Conservation (phyloP, 2,329 filamentous ascomycete genomes). For the Escovopsis weberi region DNA sequence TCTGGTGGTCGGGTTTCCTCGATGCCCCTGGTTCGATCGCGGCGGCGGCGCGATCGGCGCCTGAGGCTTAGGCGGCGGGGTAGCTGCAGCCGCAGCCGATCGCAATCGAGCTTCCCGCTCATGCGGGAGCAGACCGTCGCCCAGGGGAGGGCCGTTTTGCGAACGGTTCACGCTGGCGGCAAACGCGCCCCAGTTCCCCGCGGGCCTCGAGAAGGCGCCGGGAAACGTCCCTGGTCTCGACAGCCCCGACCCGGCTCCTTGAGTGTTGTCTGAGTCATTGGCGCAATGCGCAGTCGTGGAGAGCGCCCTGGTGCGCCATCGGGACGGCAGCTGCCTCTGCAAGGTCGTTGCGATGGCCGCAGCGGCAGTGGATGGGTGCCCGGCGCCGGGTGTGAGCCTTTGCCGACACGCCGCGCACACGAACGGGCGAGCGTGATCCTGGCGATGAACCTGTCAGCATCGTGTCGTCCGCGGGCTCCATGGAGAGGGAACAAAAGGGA, state of each 20-base stretch:
- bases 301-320: conserved; percentile 10
- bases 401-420: conserved; percentile 27
- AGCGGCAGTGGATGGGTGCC: background rate
- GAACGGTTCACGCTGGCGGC: conserved; percentile 4
- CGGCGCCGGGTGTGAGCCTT: conserved; percentile 11
- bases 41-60: background rate
- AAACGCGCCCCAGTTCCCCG: conserved; percentile 10
- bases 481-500: background rate
- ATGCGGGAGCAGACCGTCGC: conserved; percentile 21
- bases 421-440: conserved; percentile 25
- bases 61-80: background rate
- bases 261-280: conserved; percentile 9
- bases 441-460: conserved; percentile 3
- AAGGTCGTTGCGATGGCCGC: too few relatives aligned
- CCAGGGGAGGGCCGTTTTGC: background rate
- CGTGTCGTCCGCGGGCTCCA: background rate
- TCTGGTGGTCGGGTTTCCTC: too few relatives aligned
- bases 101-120: conserved; percentile 21
- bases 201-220: conserved; percentile 10
- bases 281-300: conserved; percentile 14
- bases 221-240: conserved; percentile 12
- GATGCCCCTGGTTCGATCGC: too few relatives aligned
- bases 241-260: conserved; percentile 1
- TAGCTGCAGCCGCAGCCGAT: conserved; percentile 7
- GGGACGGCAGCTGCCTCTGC: background rate